A percentile compares a stretch with the other conserved stretches of the same genome.
These are phyloP conservation scores for Oryza longistaminata DNA, from an alignment of 176 grass and related monocot species.

Conservation along the genomic window DNA sequence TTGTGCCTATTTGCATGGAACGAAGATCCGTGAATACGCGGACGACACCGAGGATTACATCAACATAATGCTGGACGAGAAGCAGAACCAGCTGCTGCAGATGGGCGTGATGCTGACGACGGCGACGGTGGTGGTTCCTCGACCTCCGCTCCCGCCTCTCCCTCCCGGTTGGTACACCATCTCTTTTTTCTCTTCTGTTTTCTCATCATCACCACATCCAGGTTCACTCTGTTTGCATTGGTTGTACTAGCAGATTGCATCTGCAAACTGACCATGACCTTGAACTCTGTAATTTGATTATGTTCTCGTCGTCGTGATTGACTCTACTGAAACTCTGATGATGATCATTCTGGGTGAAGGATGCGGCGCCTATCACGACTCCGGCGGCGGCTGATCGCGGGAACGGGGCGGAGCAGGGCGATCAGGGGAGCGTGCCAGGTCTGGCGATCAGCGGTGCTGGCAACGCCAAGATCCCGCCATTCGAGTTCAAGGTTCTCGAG, in stretches of 20 bases:
- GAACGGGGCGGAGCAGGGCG: neutral
- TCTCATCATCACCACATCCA: neutral
- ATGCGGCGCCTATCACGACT: neutral
- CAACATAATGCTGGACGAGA: conserved; percentile 85
- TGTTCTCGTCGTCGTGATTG: neutral
- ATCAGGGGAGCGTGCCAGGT: neutral
- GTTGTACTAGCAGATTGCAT: neutral
- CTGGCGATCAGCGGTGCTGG: conserved; percentile 12
- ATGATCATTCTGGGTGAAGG: conserved; percentile 19
- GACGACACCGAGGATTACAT: conserved; percentile 84
- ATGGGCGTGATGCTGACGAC: conserved; percentile 80
- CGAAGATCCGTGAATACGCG: conserved; percentile 78
- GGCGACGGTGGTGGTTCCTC: conserved; percentile 60
- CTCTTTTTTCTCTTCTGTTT: neutral
- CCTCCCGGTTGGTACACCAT: conserved; percentile 21
- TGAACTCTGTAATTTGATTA: neutral
- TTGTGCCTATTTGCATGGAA: conserved; percentile 9
- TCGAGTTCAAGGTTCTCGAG: conserved; percentile 77
- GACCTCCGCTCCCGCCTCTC: conserved; percentile 61
- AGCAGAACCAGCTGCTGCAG: conserved; percentile 87
- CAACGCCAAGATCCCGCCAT: conserved; percentile 44
- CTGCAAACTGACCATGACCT: neutral
- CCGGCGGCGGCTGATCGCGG: conserved; percentile 4
- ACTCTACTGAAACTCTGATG: neutral
- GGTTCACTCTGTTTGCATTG: neutral